Conservation (phyloP, 2,329 filamentous ascomycete genomes). For the Curvularia spicifera region DNA sequence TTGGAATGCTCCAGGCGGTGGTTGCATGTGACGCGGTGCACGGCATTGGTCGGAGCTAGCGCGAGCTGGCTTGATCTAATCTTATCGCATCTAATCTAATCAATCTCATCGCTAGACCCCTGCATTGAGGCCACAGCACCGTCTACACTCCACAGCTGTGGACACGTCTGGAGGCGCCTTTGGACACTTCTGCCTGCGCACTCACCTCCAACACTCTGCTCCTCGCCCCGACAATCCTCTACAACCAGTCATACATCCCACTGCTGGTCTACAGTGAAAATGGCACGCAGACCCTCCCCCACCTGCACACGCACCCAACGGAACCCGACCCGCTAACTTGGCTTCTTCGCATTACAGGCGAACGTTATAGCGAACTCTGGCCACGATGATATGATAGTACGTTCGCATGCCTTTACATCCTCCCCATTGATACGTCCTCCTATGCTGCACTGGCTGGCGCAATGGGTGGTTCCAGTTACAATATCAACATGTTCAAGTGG, state of each 20-base stretch:
- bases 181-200: slow-evolving; percentile 18
- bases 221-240: background rate
- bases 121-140: slow-evolving; percentile 45
- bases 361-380: slow-evolving; percentile 84
- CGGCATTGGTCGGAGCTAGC: slow-evolving; percentile 9
- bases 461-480: slow-evolving; percentile 9
- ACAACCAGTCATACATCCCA: background rate
- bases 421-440: background rate
- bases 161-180: slow-evolving; percentile 26
- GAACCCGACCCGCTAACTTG: slow-evolving; percentile 41
- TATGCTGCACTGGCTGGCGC: slow-evolving; percentile 15
- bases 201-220: slow-evolving; percentile 8
- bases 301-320: slow-evolving; percentile 27
- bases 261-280: slow-evolving; percentile 26
- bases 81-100: slow-evolving; percentile 31
- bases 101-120: slow-evolving; percentile 41
- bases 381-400: slow-evolving; percentile 99
- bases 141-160: slow-evolving; percentile 34
- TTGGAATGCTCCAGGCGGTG: slow-evolving; percentile 2
- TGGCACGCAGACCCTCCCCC: slow-evolving; percentile 31
- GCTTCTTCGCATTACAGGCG: slow-evolving; percentile 57
- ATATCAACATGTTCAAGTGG: slow-evolving; percentile 38
- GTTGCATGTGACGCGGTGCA: slow-evolving; percentile 15
- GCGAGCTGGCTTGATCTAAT: slow-evolving; percentile 29
- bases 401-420: slow-evolving; percentile 49